Conservation (phyloP, 345 rosid species). For the Lumnitzera littorea region DNA sequence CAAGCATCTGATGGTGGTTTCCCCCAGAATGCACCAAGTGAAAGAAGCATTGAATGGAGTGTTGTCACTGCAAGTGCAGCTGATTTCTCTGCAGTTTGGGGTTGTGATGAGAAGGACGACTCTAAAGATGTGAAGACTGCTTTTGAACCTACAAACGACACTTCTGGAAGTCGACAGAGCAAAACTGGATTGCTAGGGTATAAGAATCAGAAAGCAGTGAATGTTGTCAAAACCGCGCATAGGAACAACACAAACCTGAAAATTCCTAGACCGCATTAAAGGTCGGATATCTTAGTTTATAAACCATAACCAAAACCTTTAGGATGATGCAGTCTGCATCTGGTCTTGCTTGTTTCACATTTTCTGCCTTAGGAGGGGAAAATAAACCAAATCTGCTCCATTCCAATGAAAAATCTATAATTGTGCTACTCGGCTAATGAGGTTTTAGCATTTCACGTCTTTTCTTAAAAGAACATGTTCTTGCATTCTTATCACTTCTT, state of each 20-base stretch:
- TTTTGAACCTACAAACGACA: constrained; percentile 6
- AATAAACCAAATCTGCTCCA: too few species aligned
- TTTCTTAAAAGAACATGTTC: too few species aligned
- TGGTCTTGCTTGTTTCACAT: too few species aligned
- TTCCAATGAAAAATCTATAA: too few species aligned
- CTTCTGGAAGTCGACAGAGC: constrained; percentile 12
- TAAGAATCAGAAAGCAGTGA: constrained; percentile 39
- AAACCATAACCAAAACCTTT: not conserved
- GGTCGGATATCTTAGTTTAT: constrained; percentile 10
- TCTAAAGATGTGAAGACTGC: not conserved
- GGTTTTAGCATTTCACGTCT: too few species aligned
- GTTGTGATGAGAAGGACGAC: constrained; percentile 24
- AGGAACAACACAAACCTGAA: constrained; percentile 21
- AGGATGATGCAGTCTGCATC: too few species aligned
- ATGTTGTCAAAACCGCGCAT: constrained; percentile 36
- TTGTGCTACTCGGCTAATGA: too few species aligned
- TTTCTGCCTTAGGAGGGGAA: too few species aligned
- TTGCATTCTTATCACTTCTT: too few species aligned
- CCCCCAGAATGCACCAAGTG: constrained; percentile 40
- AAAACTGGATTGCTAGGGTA: constrained; percentile 33
- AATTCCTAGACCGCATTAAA: constrained; percentile 17
- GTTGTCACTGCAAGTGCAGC: constrained; percentile 56
- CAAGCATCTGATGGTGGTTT: constrained; percentile 25
- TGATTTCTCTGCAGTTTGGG: constrained; percentile 31
- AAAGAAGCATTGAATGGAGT: constrained; percentile 58